A percentile compares a stretch with the other conserved stretches of the same genome.
These are phyloP conservation scores for Beauveria pseudobassiana DNA, from an alignment of 2,329 filamentous ascomycete species.

Conservation along the genomic window DNA sequence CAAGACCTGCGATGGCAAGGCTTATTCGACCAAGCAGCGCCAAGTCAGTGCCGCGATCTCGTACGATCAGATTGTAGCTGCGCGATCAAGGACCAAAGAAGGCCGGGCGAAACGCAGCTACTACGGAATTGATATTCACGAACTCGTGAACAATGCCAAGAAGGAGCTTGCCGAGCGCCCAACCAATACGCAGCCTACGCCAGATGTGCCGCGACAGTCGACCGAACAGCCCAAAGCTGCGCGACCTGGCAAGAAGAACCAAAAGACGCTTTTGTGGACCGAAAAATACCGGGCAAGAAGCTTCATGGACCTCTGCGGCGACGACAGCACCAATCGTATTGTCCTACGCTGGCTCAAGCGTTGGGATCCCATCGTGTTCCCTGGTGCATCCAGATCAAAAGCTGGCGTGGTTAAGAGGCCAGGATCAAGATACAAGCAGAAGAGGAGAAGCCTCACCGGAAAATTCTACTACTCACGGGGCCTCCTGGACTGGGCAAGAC, in stretches of 20 bases:
- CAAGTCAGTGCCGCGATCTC: slow-evolving; percentile 38
- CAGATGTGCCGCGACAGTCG: slow-evolving; percentile 32
- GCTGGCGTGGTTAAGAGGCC: slow-evolving; percentile 35
- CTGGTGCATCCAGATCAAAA: slow-evolving; percentile 58
- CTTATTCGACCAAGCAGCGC: slow-evolving; percentile 48
- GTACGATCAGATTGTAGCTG: slow-evolving; percentile 61
- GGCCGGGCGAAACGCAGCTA: slow-evolving; percentile 68
- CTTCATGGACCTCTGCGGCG: slow-evolving; percentile 89
- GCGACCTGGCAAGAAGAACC: slow-evolving; percentile 29
- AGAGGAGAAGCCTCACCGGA: slow-evolving; percentile 72
- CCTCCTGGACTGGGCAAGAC: slow-evolving; percentile 94
- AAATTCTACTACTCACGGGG: slow-evolving; percentile 83
- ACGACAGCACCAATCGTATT: slow-evolving; percentile 84
- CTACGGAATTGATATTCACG: slow-evolving; percentile 89
- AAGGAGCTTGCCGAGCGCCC: slow-evolving; percentile 42
- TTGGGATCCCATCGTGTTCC: slow-evolving; percentile 92
- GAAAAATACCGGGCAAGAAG: slow-evolving; percentile 92
- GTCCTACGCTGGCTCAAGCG: slow-evolving; percentile 90
- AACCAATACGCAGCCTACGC: slow-evolving; percentile 13
- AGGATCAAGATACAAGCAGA: slow-evolving; percentile 37
- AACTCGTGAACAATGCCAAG: slow-evolving; percentile 64
- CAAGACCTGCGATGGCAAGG: slow-evolving; percentile 51
- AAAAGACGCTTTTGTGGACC: slow-evolving; percentile 70
- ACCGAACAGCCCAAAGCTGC: slow-evolving; percentile 28
- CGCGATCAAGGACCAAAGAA: slow-evolving; percentile 57